Conservation (phyloP, 345 rosid genomes). For the Streptanthus diversifolius region DNA sequence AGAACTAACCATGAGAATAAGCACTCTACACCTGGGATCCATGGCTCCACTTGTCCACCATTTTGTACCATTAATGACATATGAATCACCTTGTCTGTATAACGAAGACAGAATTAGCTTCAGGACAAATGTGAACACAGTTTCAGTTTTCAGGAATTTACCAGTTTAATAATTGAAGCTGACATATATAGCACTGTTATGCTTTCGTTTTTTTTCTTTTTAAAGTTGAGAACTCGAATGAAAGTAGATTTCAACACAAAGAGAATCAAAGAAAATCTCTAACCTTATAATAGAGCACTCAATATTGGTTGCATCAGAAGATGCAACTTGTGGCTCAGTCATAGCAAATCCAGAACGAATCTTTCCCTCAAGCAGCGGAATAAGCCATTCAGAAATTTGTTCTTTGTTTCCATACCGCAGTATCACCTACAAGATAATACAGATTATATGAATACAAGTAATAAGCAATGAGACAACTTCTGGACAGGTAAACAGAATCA, state of each 20-base stretch:
- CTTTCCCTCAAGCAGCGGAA: slow-evolving; percentile 88
- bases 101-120: slow-evolving; percentile 7
- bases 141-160: neutral
- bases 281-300: slow-evolving; percentile 93
- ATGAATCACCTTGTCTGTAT: slow-evolving; percentile 75
- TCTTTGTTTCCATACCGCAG: slow-evolving; percentile 88
- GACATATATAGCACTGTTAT: neutral
- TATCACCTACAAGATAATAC: slow-evolving; percentile 50
- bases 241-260: slow-evolving; percentile 1
- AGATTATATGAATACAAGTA: neutral
- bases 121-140: neutral
- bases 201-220: neutral
- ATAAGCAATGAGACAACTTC: slow-evolving; percentile 4
- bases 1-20: slow-evolving; percentile 88
- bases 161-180: neutral
- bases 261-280: neutral
- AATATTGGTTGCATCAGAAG: slow-evolving; percentile 97
- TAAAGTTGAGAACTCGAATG: neutral
- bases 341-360: slow-evolving; percentile 98
- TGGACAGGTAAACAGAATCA: neutral
- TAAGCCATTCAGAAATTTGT: slow-evolving; percentile 79
- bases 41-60: slow-evolving; percentile 99
- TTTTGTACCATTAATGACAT: slow-evolving; percentile 80
- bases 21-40: slow-evolving; percentile 97
- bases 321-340: slow-evolving; percentile 99